These are phyloP conservation scores for Carex kokanica DNA, from an alignment of 176 grass and related monocot genomes.

Conservation along the genomic window DNA sequence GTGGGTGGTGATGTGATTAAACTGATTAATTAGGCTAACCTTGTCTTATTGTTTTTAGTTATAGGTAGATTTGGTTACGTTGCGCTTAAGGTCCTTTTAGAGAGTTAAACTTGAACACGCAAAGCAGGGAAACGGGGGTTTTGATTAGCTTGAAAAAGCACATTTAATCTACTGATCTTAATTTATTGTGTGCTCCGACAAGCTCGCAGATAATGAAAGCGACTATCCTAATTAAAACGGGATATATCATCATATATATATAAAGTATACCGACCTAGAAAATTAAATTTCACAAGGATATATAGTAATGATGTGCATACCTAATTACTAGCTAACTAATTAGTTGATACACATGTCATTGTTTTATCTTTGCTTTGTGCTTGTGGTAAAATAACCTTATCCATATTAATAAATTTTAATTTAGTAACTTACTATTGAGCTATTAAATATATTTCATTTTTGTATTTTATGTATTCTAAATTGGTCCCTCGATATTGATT, in stretches of 20 bases:
- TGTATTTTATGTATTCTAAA: too few relatives aligned
- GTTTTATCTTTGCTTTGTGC: neutral
- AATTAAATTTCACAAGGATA: constrained; percentile 8
- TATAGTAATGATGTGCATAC: neutral
- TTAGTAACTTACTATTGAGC: too few relatives aligned
- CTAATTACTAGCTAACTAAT: neutral
- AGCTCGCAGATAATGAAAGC: neutral
- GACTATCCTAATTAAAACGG: neutral
- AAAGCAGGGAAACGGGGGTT: neutral
- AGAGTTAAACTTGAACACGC: constrained; percentile 21
- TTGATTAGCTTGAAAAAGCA: neutral
- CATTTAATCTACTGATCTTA: neutral
- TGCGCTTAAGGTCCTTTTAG: neutral
- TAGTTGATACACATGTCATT: neutral
- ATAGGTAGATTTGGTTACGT: neutral
- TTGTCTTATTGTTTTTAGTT: neutral
- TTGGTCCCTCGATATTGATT: neutral
- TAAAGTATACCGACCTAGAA: neutral
- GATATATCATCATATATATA: too few relatives aligned
- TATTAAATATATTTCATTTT: too few relatives aligned
- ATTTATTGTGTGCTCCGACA: neutral
- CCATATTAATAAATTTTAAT: too few relatives aligned
- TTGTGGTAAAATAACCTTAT: neutral
- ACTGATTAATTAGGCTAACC: neutral
- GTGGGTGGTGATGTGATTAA: neutral